These are phyloP conservation scores for Caryopteris hybrid DNA, from an alignment of 305 asterid species.

Conservation along the genomic window DNA sequence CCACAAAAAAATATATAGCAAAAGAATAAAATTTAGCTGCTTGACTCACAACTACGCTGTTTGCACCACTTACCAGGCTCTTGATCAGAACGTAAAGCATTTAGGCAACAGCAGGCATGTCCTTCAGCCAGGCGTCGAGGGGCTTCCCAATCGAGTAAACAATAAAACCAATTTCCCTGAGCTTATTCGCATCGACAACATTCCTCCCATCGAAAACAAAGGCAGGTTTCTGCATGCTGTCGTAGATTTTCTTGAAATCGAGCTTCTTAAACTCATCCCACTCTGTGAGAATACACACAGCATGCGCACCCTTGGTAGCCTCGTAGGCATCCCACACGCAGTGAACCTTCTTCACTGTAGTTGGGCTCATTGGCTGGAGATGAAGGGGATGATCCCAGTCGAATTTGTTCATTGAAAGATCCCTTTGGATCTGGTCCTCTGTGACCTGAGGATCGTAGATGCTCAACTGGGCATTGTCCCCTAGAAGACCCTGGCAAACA, in stretches of 20 bases:
- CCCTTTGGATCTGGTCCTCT: slow-evolving; percentile 81
- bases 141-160: slow-evolving; percentile 83
- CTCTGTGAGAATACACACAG: slow-evolving; percentile 81
- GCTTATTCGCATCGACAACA: slow-evolving; percentile 46
- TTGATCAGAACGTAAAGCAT: slow-evolving; percentile 8
- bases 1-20: slow-evolving; percentile 22
- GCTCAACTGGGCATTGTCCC: slow-evolving; percentile 74
- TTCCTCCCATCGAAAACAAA: slow-evolving; percentile 69
- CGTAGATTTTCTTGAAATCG: slow-evolving; percentile 69
- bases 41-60: slow-evolving; percentile 22
- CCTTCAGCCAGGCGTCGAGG: slow-evolving; percentile 80
- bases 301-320: slow-evolving; percentile 81
- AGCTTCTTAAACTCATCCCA: slow-evolving; percentile 89
- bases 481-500: slow-evolving; percentile 66
- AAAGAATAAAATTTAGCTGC: slow-evolving; percentile 34
- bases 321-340: slow-evolving; percentile 75
- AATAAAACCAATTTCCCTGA: slow-evolving; percentile 68
- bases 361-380: slow-evolving; percentile 87
- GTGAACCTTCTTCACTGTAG: slow-evolving; percentile 60
- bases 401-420: slow-evolving; percentile 81
- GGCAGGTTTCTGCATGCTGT: slow-evolving; percentile 85
- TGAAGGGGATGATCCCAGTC: slow-evolving; percentile 94
- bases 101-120: slow-evolving; percentile 77
- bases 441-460: slow-evolving; percentile 86
- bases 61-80: slow-evolving; percentile 20